Evolutionary conservation across 805 yeast genomes (phyloP).

Genomic region (Priceomyces medius): DNA sequence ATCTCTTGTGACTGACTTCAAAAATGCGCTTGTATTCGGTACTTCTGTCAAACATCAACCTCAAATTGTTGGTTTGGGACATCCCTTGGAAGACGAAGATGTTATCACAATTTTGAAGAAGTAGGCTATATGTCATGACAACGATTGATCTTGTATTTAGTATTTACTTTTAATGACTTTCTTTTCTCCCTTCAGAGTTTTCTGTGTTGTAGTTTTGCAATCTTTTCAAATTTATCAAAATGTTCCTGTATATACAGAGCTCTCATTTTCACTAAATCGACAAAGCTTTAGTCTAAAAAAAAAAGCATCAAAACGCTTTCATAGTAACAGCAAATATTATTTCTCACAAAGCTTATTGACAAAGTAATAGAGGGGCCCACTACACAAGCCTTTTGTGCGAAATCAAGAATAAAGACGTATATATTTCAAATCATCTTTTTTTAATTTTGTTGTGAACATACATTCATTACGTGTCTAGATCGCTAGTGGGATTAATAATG

Average conservation of each 20-base stretch:
- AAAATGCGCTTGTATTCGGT: conserved; percentile 91
- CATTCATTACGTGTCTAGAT: neutral
- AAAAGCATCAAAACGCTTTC: neutral
- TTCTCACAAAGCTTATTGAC: neutral
- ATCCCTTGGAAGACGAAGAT: conserved; percentile 89
- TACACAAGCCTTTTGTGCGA: too few species aligned
- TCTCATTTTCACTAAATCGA: neutral
- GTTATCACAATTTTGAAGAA: conserved; percentile 93
- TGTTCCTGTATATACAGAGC: neutral
- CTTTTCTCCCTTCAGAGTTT: neutral
- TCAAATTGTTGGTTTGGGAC: conserved; percentile 87
- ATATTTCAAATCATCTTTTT: too few species aligned
- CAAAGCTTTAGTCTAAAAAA: neutral
- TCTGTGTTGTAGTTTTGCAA: too few species aligned
- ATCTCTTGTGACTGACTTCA: conserved; percentile 88
- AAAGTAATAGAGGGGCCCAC: neutral
- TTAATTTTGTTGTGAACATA: too few species aligned
- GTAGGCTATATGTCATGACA: conserved; percentile 17
- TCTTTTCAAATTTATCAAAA: neutral
- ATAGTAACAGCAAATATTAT: too few species aligned
- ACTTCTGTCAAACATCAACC: conserved; percentile 97
- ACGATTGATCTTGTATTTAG: neutral
- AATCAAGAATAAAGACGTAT: too few species aligned
- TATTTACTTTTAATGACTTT: neutral
- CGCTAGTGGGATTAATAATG: conserved; percentile 21